A percentile compares a stretch with the other conserved stretches of the same genome.
Conservation (phyloP, 23 red algal species). For the Cyanidium caldarium region DNA sequence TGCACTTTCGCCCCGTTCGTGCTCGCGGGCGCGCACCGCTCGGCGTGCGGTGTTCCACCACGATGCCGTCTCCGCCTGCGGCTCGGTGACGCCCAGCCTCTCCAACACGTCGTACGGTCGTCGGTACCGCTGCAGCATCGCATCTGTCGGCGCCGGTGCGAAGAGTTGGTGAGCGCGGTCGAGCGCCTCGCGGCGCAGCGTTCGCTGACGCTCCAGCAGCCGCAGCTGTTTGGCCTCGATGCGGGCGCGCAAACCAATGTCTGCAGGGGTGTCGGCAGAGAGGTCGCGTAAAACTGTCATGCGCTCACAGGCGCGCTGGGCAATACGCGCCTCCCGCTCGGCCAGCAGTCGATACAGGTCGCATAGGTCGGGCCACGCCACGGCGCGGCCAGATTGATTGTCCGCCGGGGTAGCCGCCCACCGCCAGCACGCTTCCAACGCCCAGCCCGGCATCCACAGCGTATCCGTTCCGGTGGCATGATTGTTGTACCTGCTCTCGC, state of each 20-base stretch:
- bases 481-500: too few species aligned
- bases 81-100: not conserved
- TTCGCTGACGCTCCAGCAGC: slow-evolving; percentile 30
- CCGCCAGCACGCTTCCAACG: too few species aligned
- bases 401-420: too few species aligned
- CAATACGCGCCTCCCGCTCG: slow-evolving; percentile 26
- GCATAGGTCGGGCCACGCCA: too few species aligned
- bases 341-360: too few species aligned
- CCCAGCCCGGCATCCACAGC: too few species aligned
- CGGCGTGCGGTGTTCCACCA: not conserved
- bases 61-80: not conserved
- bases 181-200: slow-evolving; percentile 29
- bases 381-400: too few species aligned
- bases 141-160: slow-evolving; percentile 9
- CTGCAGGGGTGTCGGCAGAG: slow-evolving; percentile 11
- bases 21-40: not conserved
- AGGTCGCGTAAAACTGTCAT: slow-evolving; percentile 32
- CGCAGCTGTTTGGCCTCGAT: slow-evolving; percentile 53
- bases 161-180: slow-evolving; percentile 28
- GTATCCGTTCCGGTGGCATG: too few species aligned
- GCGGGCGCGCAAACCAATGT: slow-evolving; percentile 10
- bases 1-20: not conserved
- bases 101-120: not conserved
- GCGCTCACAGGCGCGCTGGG: slow-evolving; percentile 17
- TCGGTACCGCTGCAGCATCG: slow-evolving; percentile 9